Percentiles rank a stretch among this genome's conserved stretches.
phyloP scores from a whole-genome alignment of 208 protist genomes.

The Crithidia fasciculata region DNA sequence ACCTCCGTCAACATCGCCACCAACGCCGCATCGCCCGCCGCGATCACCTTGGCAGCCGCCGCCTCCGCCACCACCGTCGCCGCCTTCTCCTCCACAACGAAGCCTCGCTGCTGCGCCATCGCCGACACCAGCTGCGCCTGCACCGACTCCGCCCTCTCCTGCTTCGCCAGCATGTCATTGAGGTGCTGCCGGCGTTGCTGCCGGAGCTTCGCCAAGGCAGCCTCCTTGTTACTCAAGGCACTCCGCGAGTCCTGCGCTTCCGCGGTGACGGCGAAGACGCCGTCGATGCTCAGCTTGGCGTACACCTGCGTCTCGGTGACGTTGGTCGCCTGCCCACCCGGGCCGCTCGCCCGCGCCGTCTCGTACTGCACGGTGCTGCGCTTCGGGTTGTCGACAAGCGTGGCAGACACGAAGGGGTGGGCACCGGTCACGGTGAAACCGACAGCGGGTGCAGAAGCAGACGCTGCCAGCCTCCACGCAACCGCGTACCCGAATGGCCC shows the following conservation, averaged over 20 bases:
- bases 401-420: slow-evolving; percentile 60
- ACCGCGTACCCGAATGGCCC: slow-evolving; percentile 67
- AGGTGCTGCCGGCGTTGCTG: slow-evolving; percentile 56
- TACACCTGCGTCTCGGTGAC: slow-evolving; percentile 89
- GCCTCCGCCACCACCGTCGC: slow-evolving; percentile 27
- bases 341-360: slow-evolving; percentile 80
- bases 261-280: slow-evolving; percentile 61
- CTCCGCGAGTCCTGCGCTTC: slow-evolving; percentile 90
- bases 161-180: slow-evolving; percentile 74
- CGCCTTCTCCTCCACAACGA: slow-evolving; percentile 30
- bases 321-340: slow-evolving; percentile 89
- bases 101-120: slow-evolving; percentile 31
- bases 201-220: slow-evolving; percentile 72
- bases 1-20: slow-evolving; percentile 39
- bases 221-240: slow-evolving; percentile 77
- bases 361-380: slow-evolving; percentile 69
- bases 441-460: neutral
- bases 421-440: slow-evolving; percentile 47
- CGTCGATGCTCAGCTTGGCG: slow-evolving; percentile 83
- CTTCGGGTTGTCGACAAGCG: slow-evolving; percentile 53
- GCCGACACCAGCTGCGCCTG: slow-evolving; percentile 36
- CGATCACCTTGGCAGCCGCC: slow-evolving; percentile 11
- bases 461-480: slow-evolving; percentile 32
- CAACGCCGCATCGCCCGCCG: slow-evolving; percentile 29
- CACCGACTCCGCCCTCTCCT: slow-evolving; percentile 53